Evolutionary conservation across 192 early-diverging fungal genomes (phyloP).

Genomic region (Coemansia sp.): DNA sequence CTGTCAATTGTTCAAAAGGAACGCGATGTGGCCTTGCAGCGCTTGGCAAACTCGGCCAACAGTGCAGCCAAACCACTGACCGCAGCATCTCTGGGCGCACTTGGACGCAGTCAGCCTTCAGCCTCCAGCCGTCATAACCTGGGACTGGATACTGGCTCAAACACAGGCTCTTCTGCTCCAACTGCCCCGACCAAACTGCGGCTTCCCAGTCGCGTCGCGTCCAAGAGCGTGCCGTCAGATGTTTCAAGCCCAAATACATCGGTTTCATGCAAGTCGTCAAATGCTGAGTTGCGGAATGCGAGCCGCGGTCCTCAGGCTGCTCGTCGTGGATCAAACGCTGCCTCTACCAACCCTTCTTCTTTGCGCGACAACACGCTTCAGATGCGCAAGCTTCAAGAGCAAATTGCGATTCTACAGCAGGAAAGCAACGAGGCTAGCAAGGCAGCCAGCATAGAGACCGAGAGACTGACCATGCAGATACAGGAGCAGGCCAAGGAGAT

Average conservation of each 20-base stretch:
- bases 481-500: slow-evolving; percentile 51
- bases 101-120: background rate
- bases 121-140: slow-evolving; percentile 15
- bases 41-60: slow-evolving; percentile 24
- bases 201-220: slow-evolving; percentile 24
- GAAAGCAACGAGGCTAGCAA: slow-evolving; percentile 19
- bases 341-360: background rate
- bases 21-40: slow-evolving; percentile 46
- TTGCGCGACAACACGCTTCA: background rate
- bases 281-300: slow-evolving; percentile 7
- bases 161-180: background rate
- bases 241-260: slow-evolving; percentile 7
- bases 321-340: slow-evolving; percentile 18
- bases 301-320: slow-evolving; percentile 5
- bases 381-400: slow-evolving; percentile 21
- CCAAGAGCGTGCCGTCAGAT: slow-evolving; percentile 16
- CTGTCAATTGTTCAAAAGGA: slow-evolving; percentile 47
- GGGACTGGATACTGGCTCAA: slow-evolving; percentile 19
- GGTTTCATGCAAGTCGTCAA: slow-evolving; percentile 18
- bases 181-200: slow-evolving; percentile 42
- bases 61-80: slow-evolving; percentile 1
- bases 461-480: slow-evolving; percentile 38
- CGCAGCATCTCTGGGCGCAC: background rate
- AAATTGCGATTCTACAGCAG: slow-evolving; percentile 22
- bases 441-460: slow-evolving; percentile 21